Evolutionary conservation across 805 yeast genomes (phyloP), one percentile per base, ranked within the genome.

Genomic region (Nakazawaea ishiwadae): DNA sequence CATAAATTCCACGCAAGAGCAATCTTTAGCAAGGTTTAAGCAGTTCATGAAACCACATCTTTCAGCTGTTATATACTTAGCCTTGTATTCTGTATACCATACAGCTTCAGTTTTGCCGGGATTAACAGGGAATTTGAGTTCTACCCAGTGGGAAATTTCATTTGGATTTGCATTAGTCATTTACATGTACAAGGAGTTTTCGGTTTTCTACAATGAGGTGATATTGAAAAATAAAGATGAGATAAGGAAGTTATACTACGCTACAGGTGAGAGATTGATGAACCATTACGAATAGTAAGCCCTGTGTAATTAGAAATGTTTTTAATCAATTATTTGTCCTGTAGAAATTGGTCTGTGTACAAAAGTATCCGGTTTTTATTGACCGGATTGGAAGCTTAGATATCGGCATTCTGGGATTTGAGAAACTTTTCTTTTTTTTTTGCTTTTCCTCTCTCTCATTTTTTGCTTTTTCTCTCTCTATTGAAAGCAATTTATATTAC

Each of bases 161-260:
- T 34, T 34, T 34, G 37, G 37, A 16, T 34, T 34, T 23, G 37
- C 37, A 1, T 16, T 34, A 11, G n/a, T 21, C 14, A 23, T 23
- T 19, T 34, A 34, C n/a, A 23, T 23, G 5, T 34, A 34, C 14
- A 28, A 34, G 14, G 14, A 7, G 15, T 12, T 23, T 8, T n/a
- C 28, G 10, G 9, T 21, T 14, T 37, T 19, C n/a, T 10, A 30
- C 29, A 19, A 19, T 14, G 41, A 30, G 17, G 35, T 31, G 11
- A 20, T 38, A 6, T 20, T 31, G 29, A 31, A 38, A 24, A 38
- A 24, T 6, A 18, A 38, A 15, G 35, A 38, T 6, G 41, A 38
- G 24, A 38, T 38, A 5, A 14, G 41, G 7, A 9, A 21, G 3
- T 21, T 21, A 12, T 31, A 38, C 23, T 38, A 38, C 14, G 28